Base-by-base conservation (phyloP, 495 filamentous ascomycete genomes). In the Aspergillus hancockii region DNA sequence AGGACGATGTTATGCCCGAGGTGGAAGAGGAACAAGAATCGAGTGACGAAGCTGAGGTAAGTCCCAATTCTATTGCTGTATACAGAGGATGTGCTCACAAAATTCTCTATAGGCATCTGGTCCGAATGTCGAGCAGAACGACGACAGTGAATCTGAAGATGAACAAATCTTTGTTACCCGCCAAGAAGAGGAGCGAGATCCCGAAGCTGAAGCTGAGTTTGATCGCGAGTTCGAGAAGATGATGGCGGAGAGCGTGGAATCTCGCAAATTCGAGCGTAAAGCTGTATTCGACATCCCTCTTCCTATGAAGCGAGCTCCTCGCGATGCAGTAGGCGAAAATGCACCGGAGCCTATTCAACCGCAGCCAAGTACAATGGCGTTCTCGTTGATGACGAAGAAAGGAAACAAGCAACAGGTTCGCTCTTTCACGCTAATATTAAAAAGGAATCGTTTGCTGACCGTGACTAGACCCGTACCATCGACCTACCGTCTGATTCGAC, bases 181-280 rank as follows among this genome's bases (percentile, higher is more conserved):
- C 43, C 85, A 92, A 66, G 89, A 96, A 66, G 90, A 97, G 71
- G 87, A 95, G 67, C 83, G 93, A 43, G 93, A 99, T 60, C 95
- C 94, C 0, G 92, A 96, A 74, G 90, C 86, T 45, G 94, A 98
- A 61, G 94, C 93, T 7, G 95, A 99, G 38, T 99, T 99, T 66
- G 95, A 98, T 65, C 91, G 94, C 65, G 94, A 98, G 75, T 92
- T 95, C 71, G 93, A 95, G 18, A 98, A 97, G 73, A 90, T 99
- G 87, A 97, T 98, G 95, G 82, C 92, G 60, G 94, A 99, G 67
- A 96, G 93, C 77, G 75, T 95, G 70, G 95, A 98, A 38, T 91
- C 92, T 8, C 83, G 95, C 54, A 94, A 93, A 64, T 94, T 95
- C 63, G 93, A 99, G 65, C 90, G 94, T 46, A 97, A 96, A 73